Evolutionary conservation across 495 filamentous ascomycete species (phyloP).

Genomic region (Neurospora sp.): DNA sequence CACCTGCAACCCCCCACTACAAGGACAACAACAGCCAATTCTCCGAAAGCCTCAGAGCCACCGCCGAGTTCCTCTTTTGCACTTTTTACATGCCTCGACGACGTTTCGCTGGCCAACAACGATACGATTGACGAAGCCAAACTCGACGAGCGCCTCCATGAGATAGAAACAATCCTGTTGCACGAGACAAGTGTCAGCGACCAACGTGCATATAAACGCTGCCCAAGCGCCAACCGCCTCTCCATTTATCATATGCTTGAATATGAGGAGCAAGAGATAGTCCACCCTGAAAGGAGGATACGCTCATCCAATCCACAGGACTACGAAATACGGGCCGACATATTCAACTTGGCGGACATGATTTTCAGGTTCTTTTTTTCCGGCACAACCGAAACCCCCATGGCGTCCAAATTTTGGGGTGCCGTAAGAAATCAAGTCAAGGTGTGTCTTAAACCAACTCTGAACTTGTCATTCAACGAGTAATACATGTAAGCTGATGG

Average conservation of each 20-base stretch:
- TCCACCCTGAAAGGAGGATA: neutral
- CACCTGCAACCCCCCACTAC: neutral
- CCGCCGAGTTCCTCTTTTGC: neutral
- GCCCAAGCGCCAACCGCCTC: slow-evolving; percentile 3
- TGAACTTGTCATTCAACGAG: neutral
- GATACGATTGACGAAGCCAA: slow-evolving; percentile 2
- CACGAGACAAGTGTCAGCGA: slow-evolving; percentile 9
- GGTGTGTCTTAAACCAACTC: slow-evolving; percentile 3
- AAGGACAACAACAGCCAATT: neutral
- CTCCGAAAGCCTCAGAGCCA: neutral
- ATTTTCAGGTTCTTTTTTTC: slow-evolving; percentile 30
- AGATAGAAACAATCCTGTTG: slow-evolving; percentile 10
- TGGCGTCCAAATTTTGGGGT: slow-evolving; percentile 27
- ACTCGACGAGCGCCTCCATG: slow-evolving; percentile 6
- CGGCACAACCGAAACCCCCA: slow-evolving; percentile 7
- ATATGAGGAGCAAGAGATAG: slow-evolving; percentile 3
- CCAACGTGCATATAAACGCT: slow-evolving; percentile 5
- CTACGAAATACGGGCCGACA: slow-evolving; percentile 17
- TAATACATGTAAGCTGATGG: neutral
- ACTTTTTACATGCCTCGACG: slow-evolving; percentile 3
- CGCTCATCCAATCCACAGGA: neutral
- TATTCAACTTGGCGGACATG: slow-evolving; percentile 22
- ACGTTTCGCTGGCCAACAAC: neutral
- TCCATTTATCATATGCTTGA: slow-evolving; percentile 5
- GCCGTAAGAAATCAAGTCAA: slow-evolving; percentile 17